Percentiles rank a stretch among this genome's conserved stretches.
phyloP scores from a whole-genome alignment of 192 early-diverging fungal genomes.

The Paraglomus brasilianum region DNA sequence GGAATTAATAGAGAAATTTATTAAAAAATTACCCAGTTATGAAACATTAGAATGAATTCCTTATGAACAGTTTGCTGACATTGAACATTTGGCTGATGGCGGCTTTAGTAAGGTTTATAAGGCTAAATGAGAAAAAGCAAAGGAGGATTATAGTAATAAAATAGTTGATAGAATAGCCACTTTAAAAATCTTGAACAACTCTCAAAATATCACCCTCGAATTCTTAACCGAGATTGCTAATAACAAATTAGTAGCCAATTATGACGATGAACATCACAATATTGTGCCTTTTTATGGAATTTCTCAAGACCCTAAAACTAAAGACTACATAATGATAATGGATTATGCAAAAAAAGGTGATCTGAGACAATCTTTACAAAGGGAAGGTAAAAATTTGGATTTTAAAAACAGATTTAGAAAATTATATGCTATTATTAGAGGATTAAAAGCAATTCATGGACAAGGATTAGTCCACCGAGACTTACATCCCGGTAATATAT shows the following conservation, averaged over 20 bases:
- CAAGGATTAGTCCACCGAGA: not conserved
- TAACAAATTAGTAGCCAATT: not conserved
- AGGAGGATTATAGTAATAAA: too few species aligned
- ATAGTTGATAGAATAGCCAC: not conserved
- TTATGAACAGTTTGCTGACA: constrained; percentile 16
- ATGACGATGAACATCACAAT: not conserved
- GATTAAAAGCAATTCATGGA: not conserved
- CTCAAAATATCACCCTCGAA: constrained; percentile 24
- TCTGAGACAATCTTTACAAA: not conserved
- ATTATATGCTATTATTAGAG: not conserved
- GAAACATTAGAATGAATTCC: constrained; percentile 7
- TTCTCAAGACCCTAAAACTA: not conserved
- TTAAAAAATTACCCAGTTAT: too few species aligned
- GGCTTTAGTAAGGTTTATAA: constrained; percentile 21
- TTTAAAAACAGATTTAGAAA: not conserved
- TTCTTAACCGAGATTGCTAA: not conserved
- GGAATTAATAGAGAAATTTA: constrained; percentile 12
- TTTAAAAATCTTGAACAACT: not conserved
- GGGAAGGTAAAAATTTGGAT: not conserved
- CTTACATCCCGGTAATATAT: not conserved
- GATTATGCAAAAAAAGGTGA: not conserved
- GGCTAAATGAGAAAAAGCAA: not conserved
- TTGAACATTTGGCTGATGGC: not conserved
- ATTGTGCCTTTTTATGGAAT: not conserved
- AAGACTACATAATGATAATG: not conserved